phyloP scores from a whole-genome alignment of 106 monocot genomes.

The Dendrobium huoshanense region DNA sequence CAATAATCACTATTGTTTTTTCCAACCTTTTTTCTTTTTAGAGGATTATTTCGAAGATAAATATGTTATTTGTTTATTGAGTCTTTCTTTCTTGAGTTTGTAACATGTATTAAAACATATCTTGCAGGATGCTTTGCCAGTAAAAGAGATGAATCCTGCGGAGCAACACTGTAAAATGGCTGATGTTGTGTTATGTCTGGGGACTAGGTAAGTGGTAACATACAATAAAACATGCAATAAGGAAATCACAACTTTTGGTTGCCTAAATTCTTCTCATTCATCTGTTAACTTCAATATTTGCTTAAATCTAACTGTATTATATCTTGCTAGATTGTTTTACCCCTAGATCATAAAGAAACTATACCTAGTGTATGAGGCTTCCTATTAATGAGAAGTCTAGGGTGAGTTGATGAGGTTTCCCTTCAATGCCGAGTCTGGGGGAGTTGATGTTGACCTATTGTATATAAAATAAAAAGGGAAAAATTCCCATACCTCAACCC shows the following conservation, averaged over 20 bases:
- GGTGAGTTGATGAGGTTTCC: too few relatives aligned
- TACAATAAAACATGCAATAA: background rate
- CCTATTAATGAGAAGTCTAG: background rate
- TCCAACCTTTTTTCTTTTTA: background rate
- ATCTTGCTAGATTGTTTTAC: too few relatives aligned
- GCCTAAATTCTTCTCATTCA: background rate
- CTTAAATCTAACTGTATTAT: background rate
- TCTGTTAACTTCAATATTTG: background rate
- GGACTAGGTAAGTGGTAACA: conserved; percentile 68
- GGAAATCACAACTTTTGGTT: background rate
- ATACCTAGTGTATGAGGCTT: background rate
- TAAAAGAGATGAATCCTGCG: conserved; percentile 87
- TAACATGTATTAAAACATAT: background rate
- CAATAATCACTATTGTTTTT: background rate
- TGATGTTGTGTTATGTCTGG: conserved; percentile 86
- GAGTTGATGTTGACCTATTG: too few relatives aligned
- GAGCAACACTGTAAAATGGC: conserved; percentile 80
- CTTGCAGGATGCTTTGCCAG: conserved; percentile 90
- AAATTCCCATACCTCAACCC: too few relatives aligned
- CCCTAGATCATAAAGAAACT: background rate
- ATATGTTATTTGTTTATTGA: background rate
- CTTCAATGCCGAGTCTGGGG: too few relatives aligned
- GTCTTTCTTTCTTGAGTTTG: background rate
- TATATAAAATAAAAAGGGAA: too few relatives aligned
- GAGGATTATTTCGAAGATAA: background rate